These are phyloP conservation scores for Jamesozyma piceae DNA, from an alignment of 805 yeast genomes.

Conservation along the genomic window DNA sequence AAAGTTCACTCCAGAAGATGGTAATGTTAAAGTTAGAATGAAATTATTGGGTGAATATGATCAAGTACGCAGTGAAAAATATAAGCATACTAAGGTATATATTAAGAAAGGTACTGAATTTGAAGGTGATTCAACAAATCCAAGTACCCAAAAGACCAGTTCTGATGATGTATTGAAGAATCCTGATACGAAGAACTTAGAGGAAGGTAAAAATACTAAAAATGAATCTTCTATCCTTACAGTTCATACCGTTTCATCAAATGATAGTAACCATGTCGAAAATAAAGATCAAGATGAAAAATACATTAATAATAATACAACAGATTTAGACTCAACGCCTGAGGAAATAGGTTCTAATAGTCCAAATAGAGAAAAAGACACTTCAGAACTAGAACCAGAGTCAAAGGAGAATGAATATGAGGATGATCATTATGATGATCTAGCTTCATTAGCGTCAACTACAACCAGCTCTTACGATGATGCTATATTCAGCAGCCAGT, in stretches of 20 bases:
- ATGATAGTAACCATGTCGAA: too few species aligned
- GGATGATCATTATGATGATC: slow-evolving; percentile 1
- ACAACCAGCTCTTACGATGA: slow-evolving; percentile 35
- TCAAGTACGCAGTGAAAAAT: slow-evolving; percentile 35
- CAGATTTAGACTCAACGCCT: neutral
- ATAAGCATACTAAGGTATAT: slow-evolving; percentile 39
- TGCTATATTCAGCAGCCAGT: slow-evolving; percentile 36
- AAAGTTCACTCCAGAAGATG: slow-evolving; percentile 88
- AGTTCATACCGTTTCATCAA: neutral
- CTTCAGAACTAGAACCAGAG: neutral
- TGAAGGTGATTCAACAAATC: neutral
- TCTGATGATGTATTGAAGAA: neutral
- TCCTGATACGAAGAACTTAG: neutral
- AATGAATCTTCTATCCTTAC: neutral
- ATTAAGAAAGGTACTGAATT: slow-evolving; percentile 28
- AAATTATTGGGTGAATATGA: slow-evolving; percentile 67
- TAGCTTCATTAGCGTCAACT: slow-evolving; percentile 15
- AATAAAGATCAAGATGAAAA: neutral
- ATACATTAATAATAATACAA: neutral
- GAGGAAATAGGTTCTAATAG: neutral
- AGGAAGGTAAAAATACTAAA: neutral
- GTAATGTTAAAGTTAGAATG: slow-evolving; percentile 59
- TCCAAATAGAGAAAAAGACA: neutral
- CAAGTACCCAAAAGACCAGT: neutral
- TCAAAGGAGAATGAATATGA: neutral